Evolutionary conservation across 495 filamentous ascomycete genomes (phyloP), one percentile per base, ranked within the genome.

Genomic region (Hypoxylon intermedium): DNA sequence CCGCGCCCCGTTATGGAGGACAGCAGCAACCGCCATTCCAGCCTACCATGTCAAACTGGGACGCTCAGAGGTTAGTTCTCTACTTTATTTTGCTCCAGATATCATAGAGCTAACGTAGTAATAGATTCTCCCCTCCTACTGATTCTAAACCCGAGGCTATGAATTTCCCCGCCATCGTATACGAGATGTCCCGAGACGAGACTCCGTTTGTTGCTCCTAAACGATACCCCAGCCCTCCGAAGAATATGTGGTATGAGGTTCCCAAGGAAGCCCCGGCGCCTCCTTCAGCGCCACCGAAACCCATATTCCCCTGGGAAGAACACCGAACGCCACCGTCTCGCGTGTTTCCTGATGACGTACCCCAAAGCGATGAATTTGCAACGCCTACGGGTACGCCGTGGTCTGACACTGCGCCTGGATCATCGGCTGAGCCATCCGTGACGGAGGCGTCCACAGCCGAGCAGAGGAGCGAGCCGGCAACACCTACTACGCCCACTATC

Each of bases 291-390:
- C 82, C 78, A 52, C 81, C 86, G 2, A 80, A 82, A 31, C 80
- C 85, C 5, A 80, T 96, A 24, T 97, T 97, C 74, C 92, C 92
- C 11, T 97, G 93, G 93, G 93, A 97, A 69, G 69, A 63, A 18
- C 71, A 83, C 42, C 81, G 81, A 28, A 79, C 85, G 0, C 83
- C 77, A 67, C 81, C 92, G 1, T 87, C 89, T 18, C 85, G 93
- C 20, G 82, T 92, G 15, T 97, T 96, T 62, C 65, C 81, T 51
- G 74, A 75, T 16, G 67, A 75, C 18, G 11, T 30, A 16, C 24
- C n/a, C 6, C 15, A 50, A 12, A 18, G 44, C 16, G 58, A 52
- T 6, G 33, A 47, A 33, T 23, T 33, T 3, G 18, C 28, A 21
- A 58, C 52, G 2, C 56, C 31, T 38, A 53, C 55, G 18, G 66